These are phyloP conservation scores for Plasmodium berghei DNA, from an alignment of 169 alveolate species.

Conservation along the genomic window DNA sequence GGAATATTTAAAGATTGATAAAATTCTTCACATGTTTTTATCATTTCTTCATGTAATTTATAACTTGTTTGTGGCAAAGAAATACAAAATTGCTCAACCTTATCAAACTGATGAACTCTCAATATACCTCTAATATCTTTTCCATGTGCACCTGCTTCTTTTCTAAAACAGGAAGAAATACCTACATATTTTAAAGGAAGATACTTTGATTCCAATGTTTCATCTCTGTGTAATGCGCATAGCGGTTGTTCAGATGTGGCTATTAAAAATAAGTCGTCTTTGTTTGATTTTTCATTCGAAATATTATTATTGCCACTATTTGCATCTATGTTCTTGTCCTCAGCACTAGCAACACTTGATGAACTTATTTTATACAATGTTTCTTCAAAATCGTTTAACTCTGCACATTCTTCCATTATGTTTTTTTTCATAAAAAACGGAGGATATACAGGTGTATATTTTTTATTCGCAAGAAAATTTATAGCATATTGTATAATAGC, in stretches of 20 bases:
- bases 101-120: constrained; percentile 99
- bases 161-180: constrained; percentile 97
- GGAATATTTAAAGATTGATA: constrained; percentile 95
- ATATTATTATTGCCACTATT: not conserved
- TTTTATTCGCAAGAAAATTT: constrained; percentile 91
- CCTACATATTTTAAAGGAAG: constrained; percentile 97
- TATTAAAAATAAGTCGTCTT: constrained; percentile 94
- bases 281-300: constrained; percentile 79
- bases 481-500: constrained; percentile 97
- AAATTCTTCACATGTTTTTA: constrained; percentile 96
- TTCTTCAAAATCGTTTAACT: constrained; percentile 98
- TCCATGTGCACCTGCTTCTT: constrained; percentile 99
- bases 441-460: constrained; percentile 97
- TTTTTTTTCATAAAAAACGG: constrained; percentile 97
- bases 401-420: constrained; percentile 97
- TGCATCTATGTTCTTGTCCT: not conserved
- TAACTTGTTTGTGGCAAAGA: constrained; percentile 95
- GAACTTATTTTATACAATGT: constrained; percentile 91
- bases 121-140: constrained; percentile 99
- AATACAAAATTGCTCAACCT: constrained; percentile 97
- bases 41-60: constrained; percentile 94
- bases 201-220: constrained; percentile 85
- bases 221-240: constrained; percentile 95
- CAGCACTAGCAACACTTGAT: constrained; percentile 3
- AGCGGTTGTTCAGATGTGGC: constrained; percentile 99